phyloP scores from a whole-genome alignment of 768 basidiomycete species.

The Mycena chlorophos region DNA sequence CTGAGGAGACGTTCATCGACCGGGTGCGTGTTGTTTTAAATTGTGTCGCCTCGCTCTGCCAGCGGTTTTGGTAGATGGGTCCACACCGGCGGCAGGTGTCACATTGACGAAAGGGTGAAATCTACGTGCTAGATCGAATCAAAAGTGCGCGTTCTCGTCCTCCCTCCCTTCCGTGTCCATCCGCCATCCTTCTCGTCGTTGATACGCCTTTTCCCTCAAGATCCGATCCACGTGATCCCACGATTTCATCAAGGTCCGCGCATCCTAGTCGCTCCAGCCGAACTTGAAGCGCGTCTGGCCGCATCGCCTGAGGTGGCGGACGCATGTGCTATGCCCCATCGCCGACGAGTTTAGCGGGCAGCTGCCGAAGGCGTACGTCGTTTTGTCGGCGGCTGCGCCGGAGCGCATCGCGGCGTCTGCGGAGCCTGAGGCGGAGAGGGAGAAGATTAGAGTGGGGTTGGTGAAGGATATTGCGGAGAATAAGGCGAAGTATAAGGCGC shows the following conservation, averaged over 20 bases:
- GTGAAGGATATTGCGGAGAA: neutral
- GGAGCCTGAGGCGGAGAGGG: constrained; percentile 24
- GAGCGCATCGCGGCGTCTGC: constrained; percentile 18
- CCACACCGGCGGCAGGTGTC: constrained; percentile 48
- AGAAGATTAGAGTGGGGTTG: constrained; percentile 34
- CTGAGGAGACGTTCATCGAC: constrained; percentile 35
- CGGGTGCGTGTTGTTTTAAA: constrained; percentile 33
- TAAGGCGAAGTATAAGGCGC: constrained; percentile 43
- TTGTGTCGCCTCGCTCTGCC: constrained; percentile 34
- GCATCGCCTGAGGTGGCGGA: constrained; percentile 40
- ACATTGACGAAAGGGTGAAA: constrained; percentile 44
- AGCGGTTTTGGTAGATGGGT: constrained; percentile 38
- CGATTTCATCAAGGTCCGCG: constrained; percentile 46
- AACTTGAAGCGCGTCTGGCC: constrained; percentile 35
- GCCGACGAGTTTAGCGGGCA: constrained; percentile 52
- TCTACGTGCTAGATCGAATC: constrained; percentile 51
- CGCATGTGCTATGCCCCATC: constrained; percentile 41
- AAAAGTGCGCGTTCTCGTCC: constrained; percentile 36
- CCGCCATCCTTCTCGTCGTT: no score
- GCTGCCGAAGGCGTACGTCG: constrained; percentile 49
- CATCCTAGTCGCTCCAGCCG: constrained; percentile 5
- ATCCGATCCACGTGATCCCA: no score
- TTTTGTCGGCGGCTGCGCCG: constrained; percentile 35
- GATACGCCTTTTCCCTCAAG: no score
- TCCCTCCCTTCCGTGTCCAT: neutral